Percentiles rank a stretch among this genome's conserved stretches.
These are phyloP conservation scores for Aspergillus incahuasiensis DNA, from an alignment of 495 filamentous ascomycete genomes.

Conservation along the genomic window DNA sequence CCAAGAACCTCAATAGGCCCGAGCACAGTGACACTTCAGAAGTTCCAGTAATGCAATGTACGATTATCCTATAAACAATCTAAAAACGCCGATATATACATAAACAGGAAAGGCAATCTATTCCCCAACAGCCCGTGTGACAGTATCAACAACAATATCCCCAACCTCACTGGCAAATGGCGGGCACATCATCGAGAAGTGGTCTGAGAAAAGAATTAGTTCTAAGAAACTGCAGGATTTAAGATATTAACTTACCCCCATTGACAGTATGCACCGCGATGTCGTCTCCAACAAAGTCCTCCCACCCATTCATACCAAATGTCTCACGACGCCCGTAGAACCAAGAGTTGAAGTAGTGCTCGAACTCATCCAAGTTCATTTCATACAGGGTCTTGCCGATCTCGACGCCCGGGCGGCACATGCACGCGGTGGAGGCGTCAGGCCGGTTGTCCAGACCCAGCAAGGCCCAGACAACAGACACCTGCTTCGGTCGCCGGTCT, in stretches of 20 bases:
- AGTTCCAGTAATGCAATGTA: too few species aligned
- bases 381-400: conserved; percentile 1
- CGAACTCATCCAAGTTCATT: background rate
- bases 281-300: background rate
- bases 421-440: background rate
- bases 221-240: background rate
- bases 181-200: background rate
- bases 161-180: background rate
- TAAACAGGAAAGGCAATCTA: background rate
- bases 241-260: background rate
- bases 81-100: too few species aligned
- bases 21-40: too few species aligned
- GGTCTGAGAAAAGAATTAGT: background rate
- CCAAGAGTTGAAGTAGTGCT: conserved; percentile 1
- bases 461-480: background rate
- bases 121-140: background rate
- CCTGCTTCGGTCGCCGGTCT: background rate
- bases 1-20: too few species aligned
- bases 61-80: too few species aligned
- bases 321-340: conserved; percentile 1
- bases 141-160: background rate
- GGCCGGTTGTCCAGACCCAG: background rate
- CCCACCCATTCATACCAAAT: conserved; percentile 8
- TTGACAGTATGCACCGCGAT: background rate
- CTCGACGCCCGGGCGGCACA: background rate